Conservation (phyloP, 1,284 basidiomycete species). For the Apiotrichum brassicae region DNA sequence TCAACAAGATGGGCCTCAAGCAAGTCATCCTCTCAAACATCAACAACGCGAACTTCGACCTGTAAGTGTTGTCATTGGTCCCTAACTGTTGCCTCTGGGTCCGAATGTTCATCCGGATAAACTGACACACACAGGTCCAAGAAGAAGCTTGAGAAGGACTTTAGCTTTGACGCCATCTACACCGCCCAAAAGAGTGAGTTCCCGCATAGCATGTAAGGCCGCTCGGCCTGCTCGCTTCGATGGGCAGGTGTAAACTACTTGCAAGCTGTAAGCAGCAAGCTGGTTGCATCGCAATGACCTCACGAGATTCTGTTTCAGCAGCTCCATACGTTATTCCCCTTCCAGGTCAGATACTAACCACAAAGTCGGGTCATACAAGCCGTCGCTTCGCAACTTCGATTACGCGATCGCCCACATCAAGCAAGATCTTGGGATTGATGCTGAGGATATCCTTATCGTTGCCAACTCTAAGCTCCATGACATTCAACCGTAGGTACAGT, state of each 20-base stretch:
- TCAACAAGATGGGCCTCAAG: slow-evolving; percentile 25
- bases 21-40: slow-evolving; percentile 34
- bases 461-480: slow-evolving; percentile 33
- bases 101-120: no score
- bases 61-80: no score
- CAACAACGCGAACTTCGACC: slow-evolving; percentile 27
- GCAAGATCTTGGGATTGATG: slow-evolving; percentile 22
- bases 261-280: no score
- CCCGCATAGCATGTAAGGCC: no score
- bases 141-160: slow-evolving; percentile 27
- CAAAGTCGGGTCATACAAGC: slow-evolving; percentile 33
- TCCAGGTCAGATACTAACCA: slow-evolving; percentile 2
- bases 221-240: no score
- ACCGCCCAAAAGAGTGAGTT: slow-evolving; percentile 33
- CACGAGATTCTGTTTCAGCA: no score
- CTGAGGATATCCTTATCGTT: slow-evolving; percentile 26
- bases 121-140: slow-evolving; percentile 20
- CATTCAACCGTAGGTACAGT: slow-evolving; percentile 24
- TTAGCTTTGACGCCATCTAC: slow-evolving; percentile 29
- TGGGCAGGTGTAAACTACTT: no score
- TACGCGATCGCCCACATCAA: slow-evolving; percentile 26
- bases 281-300: no score
- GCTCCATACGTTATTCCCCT: no score
- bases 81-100: no score
- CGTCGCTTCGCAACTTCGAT: slow-evolving; percentile 29